Percentiles rank a stretch among this genome's conserved stretches.
Conservation (phyloP, 441 rosid genomes). For the Erodium texanum region DNA sequence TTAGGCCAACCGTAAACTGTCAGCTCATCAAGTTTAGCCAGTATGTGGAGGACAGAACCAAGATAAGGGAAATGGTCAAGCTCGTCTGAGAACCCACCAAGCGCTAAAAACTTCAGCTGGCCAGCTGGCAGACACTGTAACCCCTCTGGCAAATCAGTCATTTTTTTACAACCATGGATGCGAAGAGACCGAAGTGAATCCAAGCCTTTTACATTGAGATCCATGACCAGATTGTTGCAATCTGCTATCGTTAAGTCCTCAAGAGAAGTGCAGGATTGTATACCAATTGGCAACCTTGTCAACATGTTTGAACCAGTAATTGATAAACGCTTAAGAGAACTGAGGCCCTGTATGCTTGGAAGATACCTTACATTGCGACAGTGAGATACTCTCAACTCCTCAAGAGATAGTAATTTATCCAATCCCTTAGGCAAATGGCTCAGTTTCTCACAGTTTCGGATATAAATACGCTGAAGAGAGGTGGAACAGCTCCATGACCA, state of each 20-base stretch:
- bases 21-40: constrained; percentile 11
- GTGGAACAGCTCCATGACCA: neutral
- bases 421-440: neutral
- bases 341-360: constrained; percentile 11
- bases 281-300: neutral
- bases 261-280: constrained; percentile 1
- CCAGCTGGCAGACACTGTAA: constrained; percentile 9
- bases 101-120: constrained; percentile 9
- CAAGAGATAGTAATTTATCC: constrained; percentile 1
- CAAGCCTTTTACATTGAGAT: neutral
- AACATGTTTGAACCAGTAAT: neutral
- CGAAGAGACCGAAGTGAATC: neutral
- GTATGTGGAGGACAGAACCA: constrained; percentile 12
- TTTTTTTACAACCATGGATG: neutral
- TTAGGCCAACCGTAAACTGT: constrained; percentile 10
- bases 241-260: neutral
- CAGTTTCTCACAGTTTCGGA: neutral
- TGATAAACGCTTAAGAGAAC: constrained; percentile 5
- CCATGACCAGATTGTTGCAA: neutral
- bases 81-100: constrained; percentile 12
- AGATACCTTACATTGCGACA: constrained; percentile 8
- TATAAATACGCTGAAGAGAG: neutral
- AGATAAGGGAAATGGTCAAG: constrained; percentile 18
- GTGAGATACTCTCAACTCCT: neutral
- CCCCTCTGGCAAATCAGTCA: constrained; percentile 9